A percentile compares a stretch with the other conserved stretches of the same genome.
These are phyloP conservation scores for Batrachochytrium dendrobatidis DNA, from an alignment of 371 early-diverging fungal genomes.

Conservation along the genomic window DNA sequence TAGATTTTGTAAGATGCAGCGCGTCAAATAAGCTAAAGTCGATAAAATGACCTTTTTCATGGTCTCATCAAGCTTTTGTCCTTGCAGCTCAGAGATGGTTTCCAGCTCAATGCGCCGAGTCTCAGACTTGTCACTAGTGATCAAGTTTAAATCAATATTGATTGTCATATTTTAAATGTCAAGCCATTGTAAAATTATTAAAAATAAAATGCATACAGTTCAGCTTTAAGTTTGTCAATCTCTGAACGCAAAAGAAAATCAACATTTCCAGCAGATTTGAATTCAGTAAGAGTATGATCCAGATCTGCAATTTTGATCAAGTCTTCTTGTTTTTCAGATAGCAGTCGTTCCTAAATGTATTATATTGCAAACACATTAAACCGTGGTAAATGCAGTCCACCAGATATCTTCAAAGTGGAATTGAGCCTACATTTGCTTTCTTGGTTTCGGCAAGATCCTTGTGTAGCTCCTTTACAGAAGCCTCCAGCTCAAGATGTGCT, in stretches of 20 bases:
- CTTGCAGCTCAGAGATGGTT: constrained; percentile 51
- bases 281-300: constrained; percentile 58
- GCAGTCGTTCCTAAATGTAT: constrained; percentile 68
- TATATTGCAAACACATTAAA: constrained; percentile 6
- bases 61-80: constrained; percentile 54
- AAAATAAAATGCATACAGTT: constrained; percentile 50
- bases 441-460: too few relatives aligned
- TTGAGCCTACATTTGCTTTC: too few relatives aligned
- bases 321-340: constrained; percentile 57
- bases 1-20: not conserved
- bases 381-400: too few relatives aligned
- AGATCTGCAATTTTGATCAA: constrained; percentile 58
- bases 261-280: constrained; percentile 68
- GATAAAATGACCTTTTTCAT: constrained; percentile 44
- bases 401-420: too few relatives aligned
- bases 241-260: constrained; percentile 81
- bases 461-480: too few relatives aligned
- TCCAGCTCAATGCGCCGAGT: constrained; percentile 67
- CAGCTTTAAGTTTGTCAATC: constrained; percentile 75
- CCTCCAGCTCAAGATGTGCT: too few relatives aligned
- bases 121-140: constrained; percentile 60
- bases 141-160: not conserved
- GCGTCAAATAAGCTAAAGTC: constrained; percentile 8
- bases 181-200: not conserved
- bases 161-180: not conserved